Evolutionary conservation across 75 land plant species (phyloP), one percentile per base, ranked within the genome.

Genomic region (Pinus tabuliformis): DNA sequence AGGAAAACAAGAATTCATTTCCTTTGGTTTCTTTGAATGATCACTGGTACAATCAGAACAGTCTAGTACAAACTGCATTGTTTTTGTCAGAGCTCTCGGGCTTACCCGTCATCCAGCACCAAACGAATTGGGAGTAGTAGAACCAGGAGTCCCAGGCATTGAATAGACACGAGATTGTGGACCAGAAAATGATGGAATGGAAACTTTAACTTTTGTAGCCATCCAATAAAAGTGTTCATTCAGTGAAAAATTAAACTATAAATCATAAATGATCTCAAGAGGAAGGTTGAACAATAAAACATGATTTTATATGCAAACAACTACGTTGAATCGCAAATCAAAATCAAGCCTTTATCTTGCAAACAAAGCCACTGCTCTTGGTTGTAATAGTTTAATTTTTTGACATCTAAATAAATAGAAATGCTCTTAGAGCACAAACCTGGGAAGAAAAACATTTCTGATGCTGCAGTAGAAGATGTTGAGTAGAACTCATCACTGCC

Each of bases 41-140:
- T 73, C 74, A 73, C 74, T 56, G 74, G 74, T 73, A 58, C 74
- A 73, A 56, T 73, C 74, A 73, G 74, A 22, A 73, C 74, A 73
- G 74, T 73, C 74, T 26, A 73, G 58, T 54, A 73, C 74, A 73
- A 73, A 73, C 74, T 73, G 74, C 58, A 73, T 37, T 56, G 74
- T 73, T 73, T 73, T 73, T 73, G 74, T 56, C 58, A 73, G 36
- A 73, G 58, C 74, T 73, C 54, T 73, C 28, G 74, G 56, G 58
- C 74, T 73, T 73, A 73, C 74, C 74, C 74, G 74, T 73, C 58
- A 33, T 73, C 58, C 74, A 54, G 74, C 36, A 54, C 74, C 74
- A 5, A 73, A 28, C 12, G 36, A 54, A 28, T 52, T 54, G 57
- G 74, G 74, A 73, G 74, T 56, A 54, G 74, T 73, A 73, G 58